phyloP scores from a whole-genome alignment of 1,139 yeast genomes.

The Spencermartinsiella ligniputridi region DNA sequence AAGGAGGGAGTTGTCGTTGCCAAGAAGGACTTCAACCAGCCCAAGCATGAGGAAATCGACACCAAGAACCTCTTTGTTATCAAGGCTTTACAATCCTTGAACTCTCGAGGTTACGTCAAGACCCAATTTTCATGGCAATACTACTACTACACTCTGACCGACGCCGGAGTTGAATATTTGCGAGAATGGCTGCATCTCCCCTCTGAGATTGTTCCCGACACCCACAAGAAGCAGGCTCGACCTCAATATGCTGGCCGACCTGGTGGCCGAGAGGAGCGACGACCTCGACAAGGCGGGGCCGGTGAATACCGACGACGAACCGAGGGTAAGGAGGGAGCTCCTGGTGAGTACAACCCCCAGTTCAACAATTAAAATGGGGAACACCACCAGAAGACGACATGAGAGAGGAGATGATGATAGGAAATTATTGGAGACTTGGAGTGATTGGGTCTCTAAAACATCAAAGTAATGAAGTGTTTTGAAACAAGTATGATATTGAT shows the following conservation, averaged over 20 bases:
- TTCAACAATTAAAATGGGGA: constrained; percentile 23
- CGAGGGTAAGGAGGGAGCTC: constrained; percentile 32
- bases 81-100: constrained; percentile 99
- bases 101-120: constrained; percentile 98
- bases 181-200: constrained; percentile 98
- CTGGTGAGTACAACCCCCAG: constrained; percentile 32
- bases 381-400: no score
- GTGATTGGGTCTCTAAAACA: no score
- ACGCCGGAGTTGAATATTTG: constrained; percentile 98
- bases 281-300: constrained; percentile 37
- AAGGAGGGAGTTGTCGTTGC: constrained; percentile 99
- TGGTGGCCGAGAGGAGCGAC: constrained; percentile 28
- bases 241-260: constrained; percentile 53
- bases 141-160: constrained; percentile 99
- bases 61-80: constrained; percentile 97
- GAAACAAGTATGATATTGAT: no score
- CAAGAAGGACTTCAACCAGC: constrained; percentile 97
- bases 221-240: constrained; percentile 95
- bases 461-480: no score
- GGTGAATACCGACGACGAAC: constrained; percentile 42
- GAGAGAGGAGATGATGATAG: no score
- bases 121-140: constrained; percentile 99
- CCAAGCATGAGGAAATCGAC: constrained; percentile 97
- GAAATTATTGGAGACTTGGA: no score
- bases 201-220: constrained; percentile 97